A percentile compares a stretch with the other conserved stretches of the same genome.
phyloP scores from a whole-genome alignment of 2,329 filamentous ascomycete species.

The Clarireedia hainanense region DNA sequence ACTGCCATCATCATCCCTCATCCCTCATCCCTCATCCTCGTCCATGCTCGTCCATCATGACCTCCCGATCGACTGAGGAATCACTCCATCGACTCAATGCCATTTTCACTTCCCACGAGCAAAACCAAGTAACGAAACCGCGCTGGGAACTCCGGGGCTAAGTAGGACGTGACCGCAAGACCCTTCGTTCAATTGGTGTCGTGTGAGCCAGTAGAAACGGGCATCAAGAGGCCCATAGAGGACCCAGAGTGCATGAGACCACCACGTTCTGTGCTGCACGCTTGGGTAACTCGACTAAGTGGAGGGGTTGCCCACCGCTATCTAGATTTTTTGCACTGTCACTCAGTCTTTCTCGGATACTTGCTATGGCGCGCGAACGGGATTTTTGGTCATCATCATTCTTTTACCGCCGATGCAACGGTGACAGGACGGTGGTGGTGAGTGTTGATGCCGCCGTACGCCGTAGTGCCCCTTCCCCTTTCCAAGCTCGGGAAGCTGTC shows the following conservation, averaged over 20 bases:
- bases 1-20: not conserved
- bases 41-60: not conserved
- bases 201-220: not conserved
- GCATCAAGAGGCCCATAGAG: constrained; percentile 1
- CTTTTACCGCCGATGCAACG: constrained; percentile 2
- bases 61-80: not conserved
- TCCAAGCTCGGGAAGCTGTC: no score
- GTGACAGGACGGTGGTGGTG: not conserved
- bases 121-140: constrained; percentile 6
- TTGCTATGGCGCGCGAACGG: not conserved
- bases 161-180: constrained; percentile 9
- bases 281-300: constrained; percentile 4
- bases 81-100: constrained; percentile 1
- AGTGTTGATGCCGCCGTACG: not conserved
- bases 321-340: not conserved
- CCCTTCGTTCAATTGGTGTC: constrained; percentile 4
- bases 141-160: not conserved
- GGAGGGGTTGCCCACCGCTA: not conserved
- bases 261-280: constrained; percentile 7
- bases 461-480: not conserved
- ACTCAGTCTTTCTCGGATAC: not conserved
- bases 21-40: no score
- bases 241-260: constrained; percentile 8
- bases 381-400: not conserved
- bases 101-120: not conserved